Base-by-base conservation (phyloP, 1,284 basidiomycete species). In the Malassezia brasiliensis region DNA sequence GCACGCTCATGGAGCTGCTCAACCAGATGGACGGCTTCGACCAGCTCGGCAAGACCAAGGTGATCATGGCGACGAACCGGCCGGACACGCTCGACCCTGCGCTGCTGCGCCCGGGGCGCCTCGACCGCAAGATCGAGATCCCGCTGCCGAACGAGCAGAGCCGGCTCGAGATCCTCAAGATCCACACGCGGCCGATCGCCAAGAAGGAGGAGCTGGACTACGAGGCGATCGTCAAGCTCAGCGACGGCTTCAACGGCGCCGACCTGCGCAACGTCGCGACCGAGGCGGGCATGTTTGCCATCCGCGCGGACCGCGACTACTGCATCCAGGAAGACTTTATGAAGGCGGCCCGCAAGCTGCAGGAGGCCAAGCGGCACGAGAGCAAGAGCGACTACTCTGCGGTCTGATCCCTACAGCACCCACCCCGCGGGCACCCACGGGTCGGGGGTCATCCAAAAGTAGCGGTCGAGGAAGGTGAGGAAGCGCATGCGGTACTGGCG, bases 21-120 rank as follows among this genome's bases (percentile, higher is more conserved):
- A 98, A 98, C 76, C 93, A 98, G 78, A 94, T 99, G 90, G 94
- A 99, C 76, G 94, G 94, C 31, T 98, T 99, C 79, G 94, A 98
- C 77, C 88, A 90, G 14, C 80, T 96, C 22, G 94, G 93, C 48
- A 82, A 82, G 68, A 98, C 91, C 39, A 98, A 98, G 77, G 83
- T 99, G 55, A 98, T 99, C 77, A 96, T 98, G 90, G 72, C 72
- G 20, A 74, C 72, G 32, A 74, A 74, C 50, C 59, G 72, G 28
- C 72, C 72, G 4, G 72, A 74, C 76, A 96, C 93, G 2, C 83
- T 99, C 34, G 94, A 98, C 77, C 94, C 94, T 14, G 94, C 94
- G 6, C 82, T 99, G 30, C 82, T 98, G 61, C 87, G 93, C 55
- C 94, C 93, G 6, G 93, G 94, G 50, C 86, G 94, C 58, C 80